phyloP scores from a whole-genome alignment of 2,329 filamentous ascomycete species.

The Verruconis gallopava region DNA sequence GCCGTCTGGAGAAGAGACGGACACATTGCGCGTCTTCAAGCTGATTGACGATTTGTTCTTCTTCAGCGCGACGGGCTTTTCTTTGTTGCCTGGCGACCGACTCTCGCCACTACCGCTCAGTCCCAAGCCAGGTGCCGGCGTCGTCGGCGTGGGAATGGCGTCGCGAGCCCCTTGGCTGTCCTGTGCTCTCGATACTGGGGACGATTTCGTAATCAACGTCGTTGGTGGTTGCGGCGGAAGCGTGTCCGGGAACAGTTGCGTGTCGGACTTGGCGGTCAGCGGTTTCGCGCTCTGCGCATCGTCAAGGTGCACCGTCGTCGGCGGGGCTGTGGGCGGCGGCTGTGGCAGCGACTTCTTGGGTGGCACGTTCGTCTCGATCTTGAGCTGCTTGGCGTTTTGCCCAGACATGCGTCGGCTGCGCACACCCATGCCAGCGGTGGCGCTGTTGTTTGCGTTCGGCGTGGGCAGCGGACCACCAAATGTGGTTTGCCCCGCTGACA shows the following conservation, averaged over 20 bases:
- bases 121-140: constrained; percentile 10
- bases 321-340: background rate
- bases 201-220: background rate
- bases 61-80: constrained; percentile 20
- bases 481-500: background rate
- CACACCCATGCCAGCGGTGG: constrained; percentile 37
- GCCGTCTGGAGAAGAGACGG: constrained; percentile 45
- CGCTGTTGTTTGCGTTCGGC: background rate
- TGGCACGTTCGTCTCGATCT: constrained; percentile 61
- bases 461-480: background rate
- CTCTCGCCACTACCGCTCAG: background rate
- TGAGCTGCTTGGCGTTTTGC: constrained; percentile 67
- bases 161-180: constrained; percentile 1
- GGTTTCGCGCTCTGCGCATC: constrained; percentile 9
- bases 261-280: background rate
- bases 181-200: background rate
- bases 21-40: constrained; percentile 62
- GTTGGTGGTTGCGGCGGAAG: background rate
- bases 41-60: constrained; percentile 46
- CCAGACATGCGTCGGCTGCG: constrained; percentile 68
- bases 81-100: constrained; percentile 2
- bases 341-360: constrained; percentile 22
- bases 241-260: constrained; percentile 7
- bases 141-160: constrained; percentile 3
- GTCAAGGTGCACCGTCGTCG: background rate